Evolutionary conservation across 768 basidiomycete genomes (phyloP).

Genomic region (Lyophyllum decastes): DNA sequence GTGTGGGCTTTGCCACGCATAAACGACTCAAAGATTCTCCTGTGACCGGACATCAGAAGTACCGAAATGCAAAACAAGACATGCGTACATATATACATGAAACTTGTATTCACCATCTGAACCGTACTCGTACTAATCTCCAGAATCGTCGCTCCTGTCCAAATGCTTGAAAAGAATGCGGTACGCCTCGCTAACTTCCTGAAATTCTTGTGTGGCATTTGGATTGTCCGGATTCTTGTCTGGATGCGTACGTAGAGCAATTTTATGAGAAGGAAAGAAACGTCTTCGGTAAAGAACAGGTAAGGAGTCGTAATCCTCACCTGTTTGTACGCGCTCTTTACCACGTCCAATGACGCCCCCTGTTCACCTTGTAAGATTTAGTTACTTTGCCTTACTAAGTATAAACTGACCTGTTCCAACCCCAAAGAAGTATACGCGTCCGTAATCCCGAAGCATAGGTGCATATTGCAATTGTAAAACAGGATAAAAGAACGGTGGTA

Average conservation of each 20-base stretch:
- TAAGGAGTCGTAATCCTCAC: constrained; percentile 30
- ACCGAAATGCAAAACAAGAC: not conserved
- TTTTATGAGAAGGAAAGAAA: constrained; percentile 32
- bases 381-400: not conserved
- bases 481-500: not conserved
- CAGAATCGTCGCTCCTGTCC: constrained; percentile 40
- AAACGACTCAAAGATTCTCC: constrained; percentile 44
- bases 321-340: constrained; percentile 72
- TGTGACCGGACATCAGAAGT: constrained; percentile 9
- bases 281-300: not conserved
- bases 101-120: constrained; percentile 28
- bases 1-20: constrained; percentile 32
- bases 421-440: constrained; percentile 49
- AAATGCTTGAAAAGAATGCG: constrained; percentile 57
- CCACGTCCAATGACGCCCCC: constrained; percentile 63
- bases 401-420: constrained; percentile 49
- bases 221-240: constrained; percentile 74
- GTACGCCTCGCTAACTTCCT: constrained; percentile 71
- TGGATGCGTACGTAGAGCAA: constrained; percentile 71
- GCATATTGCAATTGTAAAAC: constrained; percentile 11
- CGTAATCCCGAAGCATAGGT: constrained; percentile 8
- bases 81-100: constrained; percentile 43
- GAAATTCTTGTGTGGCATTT: constrained; percentile 69
- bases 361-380: constrained; percentile 25
- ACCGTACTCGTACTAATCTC: constrained; percentile 40